phyloP scores from a whole-genome alignment of 2,329 filamentous ascomycete genomes.

The Teratosphaeria gauchensis region DNA sequence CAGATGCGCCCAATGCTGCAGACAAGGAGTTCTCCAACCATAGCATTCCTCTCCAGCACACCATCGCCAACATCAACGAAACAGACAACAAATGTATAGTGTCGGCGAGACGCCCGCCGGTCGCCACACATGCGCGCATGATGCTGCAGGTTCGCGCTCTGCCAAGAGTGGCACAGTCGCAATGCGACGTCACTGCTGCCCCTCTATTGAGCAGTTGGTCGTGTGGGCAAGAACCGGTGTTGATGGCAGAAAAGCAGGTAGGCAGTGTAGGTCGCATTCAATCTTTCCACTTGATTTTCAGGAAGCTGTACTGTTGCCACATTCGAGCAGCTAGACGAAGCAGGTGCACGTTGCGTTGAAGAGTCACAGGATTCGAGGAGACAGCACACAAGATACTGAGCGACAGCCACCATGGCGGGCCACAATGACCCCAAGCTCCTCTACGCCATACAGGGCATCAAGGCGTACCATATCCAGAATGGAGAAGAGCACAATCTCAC shows the following conservation, averaged over 20 bases:
- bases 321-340: background rate
- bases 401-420: background rate
- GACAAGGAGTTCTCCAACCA: too few relatives aligned
- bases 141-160: background rate
- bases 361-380: background rate
- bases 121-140: background rate
- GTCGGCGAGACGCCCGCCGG: background rate
- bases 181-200: background rate
- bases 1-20: background rate
- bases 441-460: slow-evolving; percentile 66
- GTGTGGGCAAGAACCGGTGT: background rate
- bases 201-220: background rate
- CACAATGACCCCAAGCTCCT: slow-evolving; percentile 42
- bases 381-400: background rate
- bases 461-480: slow-evolving; percentile 82
- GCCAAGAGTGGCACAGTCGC: background rate
- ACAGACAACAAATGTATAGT: background rate
- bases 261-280: background rate
- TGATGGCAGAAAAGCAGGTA: background rate
- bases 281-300: background rate
- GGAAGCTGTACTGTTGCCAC: background rate
- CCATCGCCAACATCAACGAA: background rate
- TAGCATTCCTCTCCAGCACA: too few relatives aligned
- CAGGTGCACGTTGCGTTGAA: background rate
- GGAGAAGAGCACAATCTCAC: slow-evolving; percentile 77